Evolutionary conservation across 202 grass and related monocot species (phyloP).

Genomic region (Digitaria exilis): DNA sequence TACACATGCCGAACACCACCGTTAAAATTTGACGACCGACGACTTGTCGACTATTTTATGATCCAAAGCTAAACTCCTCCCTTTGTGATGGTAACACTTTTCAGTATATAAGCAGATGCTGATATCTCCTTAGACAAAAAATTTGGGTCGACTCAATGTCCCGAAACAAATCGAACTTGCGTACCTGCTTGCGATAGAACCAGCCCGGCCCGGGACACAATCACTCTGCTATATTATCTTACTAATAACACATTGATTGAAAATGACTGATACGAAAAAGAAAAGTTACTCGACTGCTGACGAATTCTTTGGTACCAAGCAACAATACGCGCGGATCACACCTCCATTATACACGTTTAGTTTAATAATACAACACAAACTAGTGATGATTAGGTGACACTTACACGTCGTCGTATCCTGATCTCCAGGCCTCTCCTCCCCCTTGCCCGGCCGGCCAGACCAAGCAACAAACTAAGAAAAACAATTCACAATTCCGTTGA

Average conservation of each 20-base stretch:
- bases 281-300: background rate
- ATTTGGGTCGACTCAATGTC: too few species aligned
- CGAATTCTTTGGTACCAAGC: background rate
- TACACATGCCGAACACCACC: too few species aligned
- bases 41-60: too few species aligned
- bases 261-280: background rate
- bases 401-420: background rate
- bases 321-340: background rate
- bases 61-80: too few species aligned
- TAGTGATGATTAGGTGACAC: background rate
- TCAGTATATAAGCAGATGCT: too few species aligned
- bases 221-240: too few species aligned
- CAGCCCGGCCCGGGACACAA: too few species aligned
- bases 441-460: background rate
- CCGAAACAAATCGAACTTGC: too few species aligned
- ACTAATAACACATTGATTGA: background rate
- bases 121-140: too few species aligned
- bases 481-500: background rate
- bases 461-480: background rate
- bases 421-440: background rate
- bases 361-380: background rate
- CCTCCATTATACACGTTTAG: background rate
- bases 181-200: too few species aligned
- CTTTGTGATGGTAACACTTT: too few species aligned
- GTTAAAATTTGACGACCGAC: too few species aligned